These are phyloP conservation scores for Metschnikowia similis DNA, from an alignment of 805 yeast genomes.

Conservation along the genomic window DNA sequence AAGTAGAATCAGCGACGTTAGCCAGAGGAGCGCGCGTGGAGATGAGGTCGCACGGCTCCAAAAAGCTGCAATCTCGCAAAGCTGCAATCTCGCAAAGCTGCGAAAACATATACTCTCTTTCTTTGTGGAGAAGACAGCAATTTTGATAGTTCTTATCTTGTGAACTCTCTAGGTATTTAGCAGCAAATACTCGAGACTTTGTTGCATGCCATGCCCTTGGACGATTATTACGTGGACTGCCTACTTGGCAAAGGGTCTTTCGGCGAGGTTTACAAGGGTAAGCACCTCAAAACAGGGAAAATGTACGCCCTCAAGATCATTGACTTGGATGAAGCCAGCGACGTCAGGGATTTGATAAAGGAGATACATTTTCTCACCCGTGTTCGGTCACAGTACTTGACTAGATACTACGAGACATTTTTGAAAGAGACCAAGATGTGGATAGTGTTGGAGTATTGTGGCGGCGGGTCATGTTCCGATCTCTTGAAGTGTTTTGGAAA, in stretches of 20 bases:
- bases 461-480: slow-evolving; percentile 88
- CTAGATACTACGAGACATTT: slow-evolving; percentile 58
- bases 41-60: not conserved
- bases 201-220: slow-evolving; percentile 10
- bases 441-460: slow-evolving; percentile 94
- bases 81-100: slow-evolving; percentile 5
- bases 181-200: not conserved
- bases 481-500: slow-evolving; percentile 52
- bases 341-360: slow-evolving; percentile 61
- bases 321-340: slow-evolving; percentile 72
- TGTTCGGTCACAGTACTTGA: slow-evolving; percentile 47
- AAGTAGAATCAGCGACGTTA: not conserved
- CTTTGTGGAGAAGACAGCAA: slow-evolving; percentile 1
- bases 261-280: slow-evolving; percentile 78
- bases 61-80: slow-evolving; percentile 3
- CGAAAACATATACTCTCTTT: not conserved
- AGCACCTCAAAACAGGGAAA: slow-evolving; percentile 23
- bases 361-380: slow-evolving; percentile 65
- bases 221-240: slow-evolving; percentile 15
- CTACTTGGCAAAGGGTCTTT: slow-evolving; percentile 73
- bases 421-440: slow-evolving; percentile 67
- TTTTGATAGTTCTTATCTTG: not conserved
- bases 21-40: not conserved
- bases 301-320: slow-evolving; percentile 84
- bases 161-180: not conserved